These are phyloP conservation scores for Garcia nutans DNA, from an alignment of 345 rosid species.

Conservation along the genomic window DNA sequence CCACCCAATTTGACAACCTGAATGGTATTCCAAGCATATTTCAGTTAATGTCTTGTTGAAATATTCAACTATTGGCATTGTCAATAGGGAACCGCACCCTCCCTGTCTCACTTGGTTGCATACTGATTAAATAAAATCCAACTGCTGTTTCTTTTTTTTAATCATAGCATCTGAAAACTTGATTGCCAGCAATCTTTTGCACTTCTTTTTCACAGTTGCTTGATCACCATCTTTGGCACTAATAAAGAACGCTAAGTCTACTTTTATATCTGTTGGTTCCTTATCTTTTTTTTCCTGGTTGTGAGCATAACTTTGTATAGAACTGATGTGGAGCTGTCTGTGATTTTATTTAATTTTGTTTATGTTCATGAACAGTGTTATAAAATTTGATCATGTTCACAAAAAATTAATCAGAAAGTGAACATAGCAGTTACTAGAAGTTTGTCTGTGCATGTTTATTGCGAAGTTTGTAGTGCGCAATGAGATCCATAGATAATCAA, in stretches of 20 bases:
- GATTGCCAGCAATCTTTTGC: neutral
- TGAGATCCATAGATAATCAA: too few relatives aligned
- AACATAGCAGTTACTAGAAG: neutral
- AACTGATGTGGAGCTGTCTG: neutral
- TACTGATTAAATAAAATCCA: neutral
- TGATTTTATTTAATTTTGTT: too few relatives aligned
- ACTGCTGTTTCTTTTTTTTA: neutral
- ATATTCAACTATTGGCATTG: neutral
- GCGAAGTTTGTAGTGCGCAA: neutral
- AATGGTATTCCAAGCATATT: neutral
- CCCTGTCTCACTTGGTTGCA: neutral
- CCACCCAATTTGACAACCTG: neutral
- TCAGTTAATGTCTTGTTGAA: neutral
- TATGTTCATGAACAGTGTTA: neutral
- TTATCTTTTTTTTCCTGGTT: too few relatives aligned
- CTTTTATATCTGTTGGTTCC: neutral
- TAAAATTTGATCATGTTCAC: conserved; percentile 2
- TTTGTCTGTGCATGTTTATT: neutral
- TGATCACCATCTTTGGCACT: neutral
- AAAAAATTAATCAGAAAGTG: neutral
- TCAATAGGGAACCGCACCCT: neutral
- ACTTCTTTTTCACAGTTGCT: too few relatives aligned
- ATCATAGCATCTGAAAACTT: neutral
- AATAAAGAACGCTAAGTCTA: neutral
- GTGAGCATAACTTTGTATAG: neutral